Evolutionary conservation across 106 monocot genomes (phyloP).

Genomic region (Posidonia australis): DNA sequence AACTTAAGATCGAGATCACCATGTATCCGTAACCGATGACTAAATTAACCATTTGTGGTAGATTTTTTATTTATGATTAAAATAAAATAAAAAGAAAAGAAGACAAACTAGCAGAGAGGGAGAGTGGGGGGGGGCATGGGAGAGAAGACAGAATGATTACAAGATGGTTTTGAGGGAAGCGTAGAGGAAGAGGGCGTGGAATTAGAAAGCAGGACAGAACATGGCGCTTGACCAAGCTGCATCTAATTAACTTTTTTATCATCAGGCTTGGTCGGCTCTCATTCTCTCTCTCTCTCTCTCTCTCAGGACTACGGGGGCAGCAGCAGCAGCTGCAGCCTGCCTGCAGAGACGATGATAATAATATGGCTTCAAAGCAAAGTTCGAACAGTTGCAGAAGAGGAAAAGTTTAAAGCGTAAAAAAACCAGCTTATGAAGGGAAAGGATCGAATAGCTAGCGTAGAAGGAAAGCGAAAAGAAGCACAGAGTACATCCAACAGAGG

Average conservation of each 20-base stretch:
- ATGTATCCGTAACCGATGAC: too few species aligned
- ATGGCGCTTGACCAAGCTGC: slow-evolving; percentile 35
- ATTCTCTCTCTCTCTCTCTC: slow-evolving; percentile 7
- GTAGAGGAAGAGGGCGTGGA: slow-evolving; percentile 33
- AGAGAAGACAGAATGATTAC: slow-evolving; percentile 74
- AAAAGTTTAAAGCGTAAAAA: neutral
- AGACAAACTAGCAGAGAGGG: too few species aligned
- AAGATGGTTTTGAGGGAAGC: slow-evolving; percentile 27
- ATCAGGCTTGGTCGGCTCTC: slow-evolving; percentile 64
- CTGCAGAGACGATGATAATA: slow-evolving; percentile 5
- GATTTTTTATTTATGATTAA: too few species aligned
- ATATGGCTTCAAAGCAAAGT: slow-evolving; percentile 5
- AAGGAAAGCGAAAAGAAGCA: slow-evolving; percentile 1
- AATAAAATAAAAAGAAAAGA: too few species aligned
- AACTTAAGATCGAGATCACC: too few species aligned
- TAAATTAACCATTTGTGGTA: too few species aligned
- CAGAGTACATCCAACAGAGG: too few species aligned
- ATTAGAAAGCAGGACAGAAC: slow-evolving; percentile 27
- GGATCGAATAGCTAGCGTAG: neutral
- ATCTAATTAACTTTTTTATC: slow-evolving; percentile 10
- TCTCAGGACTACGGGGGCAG: neutral
- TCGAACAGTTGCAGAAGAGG: slow-evolving; percentile 1
- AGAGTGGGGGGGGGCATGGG: too few species aligned
- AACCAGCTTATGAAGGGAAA: neutral
- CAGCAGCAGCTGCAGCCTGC: neutral